phyloP scores from a whole-genome alignment of 352 stramenopile species.

The Globisporangium uncinulatum region DNA sequence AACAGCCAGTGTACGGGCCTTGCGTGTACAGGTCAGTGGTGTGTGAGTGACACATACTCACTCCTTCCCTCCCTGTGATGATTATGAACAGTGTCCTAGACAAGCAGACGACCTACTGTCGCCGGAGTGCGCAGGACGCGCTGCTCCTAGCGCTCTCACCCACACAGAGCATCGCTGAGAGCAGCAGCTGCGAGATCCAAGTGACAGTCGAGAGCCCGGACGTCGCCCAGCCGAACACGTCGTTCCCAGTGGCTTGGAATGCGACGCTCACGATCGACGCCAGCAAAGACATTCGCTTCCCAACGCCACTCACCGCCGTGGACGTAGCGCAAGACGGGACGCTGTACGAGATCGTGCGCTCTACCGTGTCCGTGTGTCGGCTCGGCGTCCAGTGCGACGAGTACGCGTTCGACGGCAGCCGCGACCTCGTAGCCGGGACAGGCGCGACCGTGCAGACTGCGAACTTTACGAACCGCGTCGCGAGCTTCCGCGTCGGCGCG shows the following conservation, averaged over 20 bases:
- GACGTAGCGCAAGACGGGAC: slow-evolving; percentile 18
- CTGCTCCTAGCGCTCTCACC: slow-evolving; percentile 22
- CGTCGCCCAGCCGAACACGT: slow-evolving; percentile 21
- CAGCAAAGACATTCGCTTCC: slow-evolving; percentile 37
- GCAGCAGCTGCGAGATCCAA: slow-evolving; percentile 42
- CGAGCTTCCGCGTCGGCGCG: slow-evolving; percentile 24
- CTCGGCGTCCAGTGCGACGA: slow-evolving; percentile 32
- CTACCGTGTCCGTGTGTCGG: slow-evolving; percentile 41
- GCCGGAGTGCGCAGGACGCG: slow-evolving; percentile 31
- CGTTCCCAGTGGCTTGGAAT: slow-evolving; percentile 25
- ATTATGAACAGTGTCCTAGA: slow-evolving; percentile 23
- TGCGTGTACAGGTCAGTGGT: neutral
- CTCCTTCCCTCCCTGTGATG: neutral
- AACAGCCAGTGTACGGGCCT: slow-evolving; percentile 4
- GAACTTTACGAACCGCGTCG: slow-evolving; percentile 30
- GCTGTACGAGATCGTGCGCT: slow-evolving; percentile 43
- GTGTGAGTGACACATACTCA: neutral
- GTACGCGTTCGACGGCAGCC: slow-evolving; percentile 18
- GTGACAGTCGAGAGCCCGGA: slow-evolving; percentile 21
- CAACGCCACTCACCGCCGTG: slow-evolving; percentile 27
- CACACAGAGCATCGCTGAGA: slow-evolving; percentile 19
- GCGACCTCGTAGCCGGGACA: neutral
- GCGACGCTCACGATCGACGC: slow-evolving; percentile 27
- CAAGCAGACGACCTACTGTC: slow-evolving; percentile 38
- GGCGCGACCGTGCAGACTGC: slow-evolving; percentile 7